Evolutionary conservation across 495 filamentous ascomycete species (phyloP).

Genomic region (Apodospora peruviana): DNA sequence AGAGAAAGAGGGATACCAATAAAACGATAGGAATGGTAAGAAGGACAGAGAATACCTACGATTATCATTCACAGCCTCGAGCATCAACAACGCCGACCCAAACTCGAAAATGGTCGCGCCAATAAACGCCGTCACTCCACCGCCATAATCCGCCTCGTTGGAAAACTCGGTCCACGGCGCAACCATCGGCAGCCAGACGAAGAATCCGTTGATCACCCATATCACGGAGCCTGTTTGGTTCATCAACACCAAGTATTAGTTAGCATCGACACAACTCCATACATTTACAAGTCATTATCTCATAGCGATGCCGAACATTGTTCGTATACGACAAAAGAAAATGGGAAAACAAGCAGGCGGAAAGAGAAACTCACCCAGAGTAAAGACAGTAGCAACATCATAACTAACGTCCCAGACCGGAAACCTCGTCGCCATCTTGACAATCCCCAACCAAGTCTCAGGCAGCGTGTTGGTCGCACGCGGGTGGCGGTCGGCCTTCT

Average conservation of each 20-base stretch:
- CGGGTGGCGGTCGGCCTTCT: slow-evolving; percentile 18
- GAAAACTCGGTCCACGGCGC: slow-evolving; percentile 50
- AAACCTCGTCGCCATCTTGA: slow-evolving; percentile 51
- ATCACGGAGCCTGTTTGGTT: slow-evolving; percentile 43
- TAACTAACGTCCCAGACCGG: slow-evolving; percentile 69
- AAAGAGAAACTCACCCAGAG: slow-evolving; percentile 36
- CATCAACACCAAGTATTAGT: background rate
- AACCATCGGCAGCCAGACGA: slow-evolving; percentile 56
- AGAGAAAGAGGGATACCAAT: background rate
- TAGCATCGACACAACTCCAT: background rate
- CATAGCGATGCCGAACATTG: background rate
- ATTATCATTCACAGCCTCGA: slow-evolving; percentile 67
- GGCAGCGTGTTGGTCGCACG: slow-evolving; percentile 35
- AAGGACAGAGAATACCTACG: slow-evolving; percentile 15
- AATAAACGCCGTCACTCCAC: slow-evolving; percentile 62
- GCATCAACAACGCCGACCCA: slow-evolving; percentile 57
- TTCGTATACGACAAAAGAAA: background rate
- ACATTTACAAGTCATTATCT: background rate
- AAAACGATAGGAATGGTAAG: background rate
- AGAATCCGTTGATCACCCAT: slow-evolving; percentile 67
- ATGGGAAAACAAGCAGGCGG: background rate
- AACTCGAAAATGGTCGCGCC: slow-evolving; percentile 67
- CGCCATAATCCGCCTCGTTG: slow-evolving; percentile 44
- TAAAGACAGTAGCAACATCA: slow-evolving; percentile 60
- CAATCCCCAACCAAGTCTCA: slow-evolving; percentile 38